These are phyloP conservation scores for Myxozyma nipponensis DNA, from an alignment of 805 yeast genomes.

Conservation along the genomic window DNA sequence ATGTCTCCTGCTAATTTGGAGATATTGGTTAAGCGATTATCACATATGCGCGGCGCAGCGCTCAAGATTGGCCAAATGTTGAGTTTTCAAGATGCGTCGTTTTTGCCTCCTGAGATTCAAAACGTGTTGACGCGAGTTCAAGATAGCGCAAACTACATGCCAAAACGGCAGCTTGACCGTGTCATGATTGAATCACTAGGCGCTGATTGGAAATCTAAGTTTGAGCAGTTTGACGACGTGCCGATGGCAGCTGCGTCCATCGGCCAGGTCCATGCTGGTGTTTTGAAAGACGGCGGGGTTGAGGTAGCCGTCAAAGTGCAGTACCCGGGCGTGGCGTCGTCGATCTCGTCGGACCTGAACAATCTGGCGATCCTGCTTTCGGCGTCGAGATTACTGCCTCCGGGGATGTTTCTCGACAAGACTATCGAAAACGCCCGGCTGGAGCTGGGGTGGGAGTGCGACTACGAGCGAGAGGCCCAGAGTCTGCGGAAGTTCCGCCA, in stretches of 20 bases:
- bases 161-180: slow-evolving; percentile 77
- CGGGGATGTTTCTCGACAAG: slow-evolving; percentile 85
- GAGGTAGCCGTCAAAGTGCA: slow-evolving; percentile 89
- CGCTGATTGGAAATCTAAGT: slow-evolving; percentile 67
- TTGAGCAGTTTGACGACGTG: slow-evolving; percentile 71
- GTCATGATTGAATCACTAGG: slow-evolving; percentile 76
- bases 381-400: slow-evolving; percentile 82
- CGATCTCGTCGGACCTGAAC: slow-evolving; percentile 91
- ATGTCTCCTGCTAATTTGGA: slow-evolving; percentile 82
- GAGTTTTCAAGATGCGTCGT: slow-evolving; percentile 61
- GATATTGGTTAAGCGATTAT: slow-evolving; percentile 77
- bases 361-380: slow-evolving; percentile 75
- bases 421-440: slow-evolving; percentile 89
- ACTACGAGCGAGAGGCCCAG: slow-evolving; percentile 83
- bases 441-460: slow-evolving; percentile 97
- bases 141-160: slow-evolving; percentile 95
- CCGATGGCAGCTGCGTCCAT: slow-evolving; percentile 98
- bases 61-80: slow-evolving; percentile 94
- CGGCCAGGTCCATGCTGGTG: slow-evolving; percentile 92
- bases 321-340: slow-evolving; percentile 92
- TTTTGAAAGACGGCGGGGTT: slow-evolving; percentile 31
- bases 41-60: slow-evolving; percentile 99
- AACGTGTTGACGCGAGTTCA: slow-evolving; percentile 79
- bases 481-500: slow-evolving; percentile 65
- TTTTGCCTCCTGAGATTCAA: slow-evolving; percentile 71